Conservation (phyloP, 2,329 filamentous ascomycete genomes). For the Trichoderma hamatum region DNA sequence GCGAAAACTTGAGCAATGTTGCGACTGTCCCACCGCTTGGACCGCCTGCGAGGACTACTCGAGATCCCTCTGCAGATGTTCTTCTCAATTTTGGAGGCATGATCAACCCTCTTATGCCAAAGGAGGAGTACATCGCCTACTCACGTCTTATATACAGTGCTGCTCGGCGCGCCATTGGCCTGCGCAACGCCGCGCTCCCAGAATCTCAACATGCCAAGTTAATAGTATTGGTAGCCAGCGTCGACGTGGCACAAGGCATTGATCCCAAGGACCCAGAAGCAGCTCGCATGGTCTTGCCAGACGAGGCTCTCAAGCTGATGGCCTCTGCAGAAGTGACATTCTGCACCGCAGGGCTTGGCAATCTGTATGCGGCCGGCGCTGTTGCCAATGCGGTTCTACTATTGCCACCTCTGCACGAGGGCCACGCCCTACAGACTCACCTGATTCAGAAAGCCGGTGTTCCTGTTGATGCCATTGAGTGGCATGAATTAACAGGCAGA, state of each 20-base stretch:
- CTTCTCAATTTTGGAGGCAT: conserved; percentile 24
- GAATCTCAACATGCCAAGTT: conserved; percentile 5
- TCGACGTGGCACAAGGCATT: conserved; percentile 5
- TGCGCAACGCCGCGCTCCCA: conserved; percentile 12
- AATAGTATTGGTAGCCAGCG: conserved; percentile 10
- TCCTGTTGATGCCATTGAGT: not conserved
- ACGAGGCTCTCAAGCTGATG: conserved; percentile 12
- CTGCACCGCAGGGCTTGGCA: conserved; percentile 19
- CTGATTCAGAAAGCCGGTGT: not conserved
- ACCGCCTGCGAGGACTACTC: not conserved
- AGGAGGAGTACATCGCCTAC: conserved; percentile 12
- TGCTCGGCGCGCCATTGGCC: not conserved
- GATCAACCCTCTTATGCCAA: conserved; percentile 16
- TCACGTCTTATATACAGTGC: not conserved
- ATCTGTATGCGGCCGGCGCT: conserved; percentile 6
- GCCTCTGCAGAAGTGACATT: not conserved
- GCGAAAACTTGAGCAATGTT: not conserved
- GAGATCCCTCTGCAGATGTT: not conserved
- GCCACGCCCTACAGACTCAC: not conserved
- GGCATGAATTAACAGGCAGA: conserved; percentile 8
- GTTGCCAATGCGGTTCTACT: not conserved
- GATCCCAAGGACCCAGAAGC: conserved; percentile 1
- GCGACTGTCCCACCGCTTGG: conserved; percentile 18
- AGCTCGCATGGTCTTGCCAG: conserved; percentile 8
- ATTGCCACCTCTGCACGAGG: conserved; percentile 1